These are phyloP conservation scores for Fusarium secorum DNA, from an alignment of 2,329 filamentous ascomycete species.

Conservation along the genomic window DNA sequence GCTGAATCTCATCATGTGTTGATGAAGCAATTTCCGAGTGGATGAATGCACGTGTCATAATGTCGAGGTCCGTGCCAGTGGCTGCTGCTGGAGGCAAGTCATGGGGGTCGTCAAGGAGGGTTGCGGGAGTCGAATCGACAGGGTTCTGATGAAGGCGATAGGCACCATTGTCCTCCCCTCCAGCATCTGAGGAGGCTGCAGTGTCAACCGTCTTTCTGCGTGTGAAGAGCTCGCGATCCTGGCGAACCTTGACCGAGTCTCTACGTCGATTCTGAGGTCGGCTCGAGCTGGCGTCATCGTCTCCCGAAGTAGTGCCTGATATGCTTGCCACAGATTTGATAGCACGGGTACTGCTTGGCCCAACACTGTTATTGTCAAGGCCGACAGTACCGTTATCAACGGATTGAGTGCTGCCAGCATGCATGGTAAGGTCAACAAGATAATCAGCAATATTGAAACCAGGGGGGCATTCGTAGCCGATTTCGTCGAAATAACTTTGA, in stretches of 20 bases:
- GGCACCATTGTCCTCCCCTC: slow-evolving; percentile 58
- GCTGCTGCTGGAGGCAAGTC: slow-evolving; percentile 66
- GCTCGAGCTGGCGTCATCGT: slow-evolving; percentile 66
- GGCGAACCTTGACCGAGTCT: slow-evolving; percentile 82
- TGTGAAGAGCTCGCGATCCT: slow-evolving; percentile 91
- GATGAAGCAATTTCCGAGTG: slow-evolving; percentile 78
- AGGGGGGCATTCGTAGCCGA: slow-evolving; percentile 91
- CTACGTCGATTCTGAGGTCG: slow-evolving; percentile 75
- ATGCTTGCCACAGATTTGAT: slow-evolving; percentile 91
- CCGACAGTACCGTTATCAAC: slow-evolving; percentile 61
- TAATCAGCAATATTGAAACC: slow-evolving; percentile 99
- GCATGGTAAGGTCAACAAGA: slow-evolving; percentile 96
- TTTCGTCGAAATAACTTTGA: slow-evolving; percentile 89
- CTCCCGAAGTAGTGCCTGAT: slow-evolving; percentile 77
- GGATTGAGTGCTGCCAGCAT: slow-evolving; percentile 72
- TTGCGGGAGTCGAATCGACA: slow-evolving; percentile 57
- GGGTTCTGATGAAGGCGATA: slow-evolving; percentile 61
- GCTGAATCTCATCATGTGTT: slow-evolving; percentile 80
- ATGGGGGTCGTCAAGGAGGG: slow-evolving; percentile 74
- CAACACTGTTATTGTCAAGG: slow-evolving; percentile 70
- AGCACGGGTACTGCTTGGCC: slow-evolving; percentile 85
- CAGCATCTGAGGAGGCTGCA: slow-evolving; percentile 66
- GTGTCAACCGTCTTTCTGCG: slow-evolving; percentile 73
- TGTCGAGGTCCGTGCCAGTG: slow-evolving; percentile 79
- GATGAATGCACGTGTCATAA: slow-evolving; percentile 78